These are phyloP conservation scores for Lactifluus pinguis DNA, from an alignment of 768 basidiomycete species.

Conservation along the genomic window DNA sequence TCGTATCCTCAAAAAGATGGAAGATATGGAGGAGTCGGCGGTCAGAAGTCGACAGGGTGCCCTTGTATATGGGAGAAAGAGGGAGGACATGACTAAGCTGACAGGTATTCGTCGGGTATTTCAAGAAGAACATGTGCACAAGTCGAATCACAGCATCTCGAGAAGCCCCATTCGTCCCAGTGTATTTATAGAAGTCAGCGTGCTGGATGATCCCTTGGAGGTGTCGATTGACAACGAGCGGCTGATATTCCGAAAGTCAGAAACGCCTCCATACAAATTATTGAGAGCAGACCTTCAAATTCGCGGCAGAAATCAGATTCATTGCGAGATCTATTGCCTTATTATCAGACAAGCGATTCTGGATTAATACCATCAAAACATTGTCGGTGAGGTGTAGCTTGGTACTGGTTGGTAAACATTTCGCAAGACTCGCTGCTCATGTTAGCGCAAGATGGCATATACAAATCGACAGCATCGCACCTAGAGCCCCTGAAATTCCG, in stretches of 20 bases:
- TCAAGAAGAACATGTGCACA: conserved; percentile 57
- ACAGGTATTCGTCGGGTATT: conserved; percentile 76
- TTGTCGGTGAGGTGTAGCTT: conserved; percentile 56
- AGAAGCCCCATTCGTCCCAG: conserved; percentile 24
- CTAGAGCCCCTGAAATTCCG: background rate
- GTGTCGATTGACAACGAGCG: conserved; percentile 61
- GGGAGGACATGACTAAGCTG: conserved; percentile 79
- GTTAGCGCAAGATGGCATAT: background rate
- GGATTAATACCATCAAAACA: conserved; percentile 52
- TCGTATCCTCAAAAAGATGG: conserved; percentile 65
- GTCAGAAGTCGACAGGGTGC: conserved; percentile 60
- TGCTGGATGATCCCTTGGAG: conserved; percentile 72
- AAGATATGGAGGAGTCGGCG: conserved; percentile 63
- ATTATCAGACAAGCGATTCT: conserved; percentile 42
- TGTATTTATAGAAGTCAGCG: conserved; percentile 46
- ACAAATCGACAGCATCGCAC: background rate
- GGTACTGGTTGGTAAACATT: conserved; percentile 29
- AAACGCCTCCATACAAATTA: background rate
- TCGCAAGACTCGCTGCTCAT: conserved; percentile 12
- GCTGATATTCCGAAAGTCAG: conserved; percentile 30
- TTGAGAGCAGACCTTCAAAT: conserved; percentile 49
- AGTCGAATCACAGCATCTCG: conserved; percentile 46
- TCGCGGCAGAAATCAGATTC: conserved; percentile 20
- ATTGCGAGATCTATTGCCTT: conserved; percentile 25
- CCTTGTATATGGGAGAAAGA: conserved; percentile 64